Evolutionary conservation across 805 yeast species (phyloP).

Genomic region (Danielia reshetovae): DNA sequence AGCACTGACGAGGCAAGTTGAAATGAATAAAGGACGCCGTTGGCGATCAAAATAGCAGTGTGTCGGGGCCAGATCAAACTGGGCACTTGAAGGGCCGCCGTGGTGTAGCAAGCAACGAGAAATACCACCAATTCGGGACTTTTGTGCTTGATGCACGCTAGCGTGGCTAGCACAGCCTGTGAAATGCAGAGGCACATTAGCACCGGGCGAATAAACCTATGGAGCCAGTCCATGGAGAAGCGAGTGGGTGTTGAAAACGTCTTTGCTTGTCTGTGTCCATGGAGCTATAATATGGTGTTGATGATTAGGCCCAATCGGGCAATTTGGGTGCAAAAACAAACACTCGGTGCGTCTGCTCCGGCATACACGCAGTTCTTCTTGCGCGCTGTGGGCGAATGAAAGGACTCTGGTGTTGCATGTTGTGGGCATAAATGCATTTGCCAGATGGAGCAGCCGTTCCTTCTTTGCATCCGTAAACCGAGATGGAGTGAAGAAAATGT

Average conservation of each 20-base stretch:
- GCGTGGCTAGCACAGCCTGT: conserved; percentile 10
- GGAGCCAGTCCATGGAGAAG: conserved; percentile 7
- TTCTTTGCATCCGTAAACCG: too few species aligned
- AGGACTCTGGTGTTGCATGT: too few species aligned
- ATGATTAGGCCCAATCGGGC: conserved; percentile 8
- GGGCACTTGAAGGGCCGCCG: conserved; percentile 1
- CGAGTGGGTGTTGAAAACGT: not conserved
- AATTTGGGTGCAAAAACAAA: conserved; percentile 14
- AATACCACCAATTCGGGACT: conserved; percentile 1
- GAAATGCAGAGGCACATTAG: conserved; percentile 8
- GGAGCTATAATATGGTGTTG: conserved; percentile 5
- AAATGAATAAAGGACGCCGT: not conserved
- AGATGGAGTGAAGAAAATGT: too few species aligned
- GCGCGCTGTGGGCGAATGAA: too few species aligned
- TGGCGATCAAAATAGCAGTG: not conserved
- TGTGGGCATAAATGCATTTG: too few species aligned
- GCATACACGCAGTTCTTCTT: too few species aligned
- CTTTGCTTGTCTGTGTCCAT: not conserved
- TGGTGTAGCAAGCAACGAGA: not conserved
- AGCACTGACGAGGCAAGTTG: conserved; percentile 1
- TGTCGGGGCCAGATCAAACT: not conserved
- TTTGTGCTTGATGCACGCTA: conserved; percentile 3
- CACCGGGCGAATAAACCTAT: conserved; percentile 5
- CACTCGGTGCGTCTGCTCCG: too few species aligned
- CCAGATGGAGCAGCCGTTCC: too few species aligned